phyloP scores from a whole-genome alignment of 176 grass and related monocot species.

The Alloteropsis semialata region DNA sequence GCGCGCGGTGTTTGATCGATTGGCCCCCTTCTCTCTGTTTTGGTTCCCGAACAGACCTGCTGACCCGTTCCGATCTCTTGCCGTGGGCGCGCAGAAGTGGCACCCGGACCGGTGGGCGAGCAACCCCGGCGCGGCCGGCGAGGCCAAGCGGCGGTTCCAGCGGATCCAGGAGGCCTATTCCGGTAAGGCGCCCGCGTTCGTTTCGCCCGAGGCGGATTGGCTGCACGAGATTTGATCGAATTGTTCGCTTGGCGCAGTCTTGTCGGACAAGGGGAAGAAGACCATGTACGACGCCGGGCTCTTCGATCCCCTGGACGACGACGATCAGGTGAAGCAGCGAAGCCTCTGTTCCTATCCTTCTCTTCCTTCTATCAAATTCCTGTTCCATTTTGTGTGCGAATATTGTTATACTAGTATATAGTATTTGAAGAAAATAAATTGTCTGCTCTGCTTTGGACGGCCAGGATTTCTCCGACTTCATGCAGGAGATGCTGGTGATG shows the following conservation, averaged over 20 bases:
- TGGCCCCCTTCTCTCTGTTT: not conserved
- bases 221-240: conserved; percentile 4
- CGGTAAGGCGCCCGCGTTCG: conserved; percentile 57
- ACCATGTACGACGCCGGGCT: conserved; percentile 90
- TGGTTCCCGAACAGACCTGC: not conserved
- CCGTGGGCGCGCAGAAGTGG: conserved; percentile 64
- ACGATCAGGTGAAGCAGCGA: conserved; percentile 54
- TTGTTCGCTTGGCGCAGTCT: conserved; percentile 48
- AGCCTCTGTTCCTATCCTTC: not conserved
- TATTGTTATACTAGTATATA: not conserved
- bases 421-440: not conserved
- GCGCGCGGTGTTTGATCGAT: not conserved
- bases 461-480: conserved; percentile 94
- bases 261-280: conserved; percentile 88
- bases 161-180: conserved; percentile 99
- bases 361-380: not conserved
- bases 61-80: conserved; percentile 16
- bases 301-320: conserved; percentile 84
- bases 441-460: conserved; percentile 35
- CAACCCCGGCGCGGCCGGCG: conserved; percentile 54
- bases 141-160: conserved; percentile 92
- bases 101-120: conserved; percentile 92
- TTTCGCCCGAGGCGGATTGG: not conserved
- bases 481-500: conserved; percentile 98
- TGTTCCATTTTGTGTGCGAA: not conserved